These are phyloP conservation scores for Malus orientalis DNA, from an alignment of 306 rosid species.

Conservation along the genomic window DNA sequence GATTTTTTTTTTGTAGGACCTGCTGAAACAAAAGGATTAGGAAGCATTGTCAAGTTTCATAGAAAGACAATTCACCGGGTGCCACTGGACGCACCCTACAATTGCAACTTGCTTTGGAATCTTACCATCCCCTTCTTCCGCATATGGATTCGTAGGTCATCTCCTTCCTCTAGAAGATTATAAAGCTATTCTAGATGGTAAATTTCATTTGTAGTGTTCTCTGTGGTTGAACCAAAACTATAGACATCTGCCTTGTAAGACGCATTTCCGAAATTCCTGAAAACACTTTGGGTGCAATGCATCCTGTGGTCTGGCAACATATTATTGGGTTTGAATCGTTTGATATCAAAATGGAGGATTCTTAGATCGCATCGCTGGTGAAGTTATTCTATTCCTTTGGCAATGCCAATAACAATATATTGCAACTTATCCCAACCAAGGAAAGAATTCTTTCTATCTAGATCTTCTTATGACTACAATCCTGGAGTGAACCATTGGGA, in stretches of 20 bases:
- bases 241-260: background rate
- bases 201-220: too few relatives aligned
- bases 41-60: background rate
- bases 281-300: conserved; percentile 16
- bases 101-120: background rate
- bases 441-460: too few relatives aligned
- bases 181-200: background rate
- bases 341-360: conserved; percentile 32
- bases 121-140: background rate
- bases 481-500: too few relatives aligned
- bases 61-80: background rate
- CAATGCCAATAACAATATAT: conserved; percentile 21
- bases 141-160: background rate
- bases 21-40: background rate
- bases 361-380: conserved; percentile 15
- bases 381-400: conserved; percentile 2
- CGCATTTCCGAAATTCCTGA: conserved; percentile 22
- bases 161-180: background rate
- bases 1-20: background rate
- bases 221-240: too few relatives aligned
- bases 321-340: conserved; percentile 16
- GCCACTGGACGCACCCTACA: background rate
- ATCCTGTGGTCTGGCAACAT: conserved; percentile 20
- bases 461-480: too few relatives aligned
- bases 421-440: conserved; percentile 24